Percentiles rank a stretch among this genome's conserved stretches.
Conservation (phyloP, 2,329 filamentous ascomycete species). For the Ilyonectria destructans region DNA sequence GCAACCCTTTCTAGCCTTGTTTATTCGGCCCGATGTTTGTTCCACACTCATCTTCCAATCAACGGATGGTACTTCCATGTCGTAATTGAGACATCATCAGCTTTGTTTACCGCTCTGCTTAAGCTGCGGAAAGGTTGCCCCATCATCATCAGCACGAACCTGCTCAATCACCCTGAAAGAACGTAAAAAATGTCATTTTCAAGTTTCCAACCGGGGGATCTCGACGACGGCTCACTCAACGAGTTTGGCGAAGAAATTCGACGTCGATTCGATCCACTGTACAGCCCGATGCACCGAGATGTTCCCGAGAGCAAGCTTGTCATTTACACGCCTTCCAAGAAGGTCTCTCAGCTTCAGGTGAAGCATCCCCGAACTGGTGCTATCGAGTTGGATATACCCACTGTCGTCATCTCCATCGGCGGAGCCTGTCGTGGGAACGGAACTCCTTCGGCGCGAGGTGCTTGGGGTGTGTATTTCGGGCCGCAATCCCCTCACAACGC, state of each 20-base stretch:
- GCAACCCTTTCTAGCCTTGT: no score
- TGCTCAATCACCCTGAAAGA: no score
- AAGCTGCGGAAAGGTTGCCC: no score
- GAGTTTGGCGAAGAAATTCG: background rate
- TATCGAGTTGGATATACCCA: slow-evolving; percentile 5
- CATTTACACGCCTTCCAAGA: slow-evolving; percentile 2
- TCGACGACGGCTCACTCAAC: background rate
- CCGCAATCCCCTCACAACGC: slow-evolving; percentile 43
- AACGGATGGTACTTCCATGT: no score
- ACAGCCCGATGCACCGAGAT: slow-evolving; percentile 2
- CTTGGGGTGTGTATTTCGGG: slow-evolving; percentile 49
- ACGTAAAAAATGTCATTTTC: no score
- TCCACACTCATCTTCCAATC: no score
- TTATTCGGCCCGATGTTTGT: no score
- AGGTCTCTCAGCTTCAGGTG: slow-evolving; percentile 15
- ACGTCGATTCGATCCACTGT: background rate
- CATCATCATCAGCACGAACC: no score
- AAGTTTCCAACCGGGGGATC: background rate
- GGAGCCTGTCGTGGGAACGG: slow-evolving; percentile 42
- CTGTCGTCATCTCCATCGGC: slow-evolving; percentile 44
- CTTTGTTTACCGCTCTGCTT: no score
- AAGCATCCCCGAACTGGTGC: background rate
- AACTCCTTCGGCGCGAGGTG: slow-evolving; percentile 32
- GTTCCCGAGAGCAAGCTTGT: slow-evolving; percentile 15
- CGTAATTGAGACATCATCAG: no score